phyloP scores from a whole-genome alignment of 2,329 filamentous ascomycete species.

The Paracamarosporium sp. region DNA sequence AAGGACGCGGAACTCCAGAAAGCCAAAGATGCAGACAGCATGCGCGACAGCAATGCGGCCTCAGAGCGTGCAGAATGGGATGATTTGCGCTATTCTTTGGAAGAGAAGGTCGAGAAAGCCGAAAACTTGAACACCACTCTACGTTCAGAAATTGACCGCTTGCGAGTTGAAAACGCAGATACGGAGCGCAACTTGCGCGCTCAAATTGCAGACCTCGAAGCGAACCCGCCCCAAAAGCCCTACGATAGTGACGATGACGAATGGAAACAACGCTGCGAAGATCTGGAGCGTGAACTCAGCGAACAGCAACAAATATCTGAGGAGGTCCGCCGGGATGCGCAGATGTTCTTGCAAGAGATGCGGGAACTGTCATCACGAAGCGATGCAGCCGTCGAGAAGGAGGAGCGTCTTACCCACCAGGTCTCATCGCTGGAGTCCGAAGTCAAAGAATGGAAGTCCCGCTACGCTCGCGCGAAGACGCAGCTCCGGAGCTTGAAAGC shows the following conservation, averaged over 20 bases:
- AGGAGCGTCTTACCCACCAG: conserved; percentile 77
- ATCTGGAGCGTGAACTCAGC: conserved; percentile 66
- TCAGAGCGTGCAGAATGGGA: conserved; percentile 75
- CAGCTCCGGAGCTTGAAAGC: conserved; percentile 82
- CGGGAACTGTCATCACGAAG: conserved; percentile 81
- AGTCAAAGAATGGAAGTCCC: conserved; percentile 86
- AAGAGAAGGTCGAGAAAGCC: conserved; percentile 75
- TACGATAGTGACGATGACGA: conserved; percentile 31
- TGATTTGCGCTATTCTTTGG: conserved; percentile 69
- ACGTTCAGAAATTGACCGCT: conserved; percentile 76
- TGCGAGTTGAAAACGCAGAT: conserved; percentile 71
- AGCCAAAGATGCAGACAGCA: conserved; percentile 65
- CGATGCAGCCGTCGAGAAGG: conserved; percentile 78
- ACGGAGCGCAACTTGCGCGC: conserved; percentile 68
- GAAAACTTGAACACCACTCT: conserved; percentile 80
- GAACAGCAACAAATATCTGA: conserved; percentile 85
- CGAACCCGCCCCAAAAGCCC: conserved; percentile 28
- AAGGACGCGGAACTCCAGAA: conserved; percentile 74
- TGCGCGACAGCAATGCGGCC: conserved; percentile 57
- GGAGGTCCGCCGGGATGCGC: conserved; percentile 84
- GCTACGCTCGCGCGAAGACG: conserved; percentile 87
- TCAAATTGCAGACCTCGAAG: conserved; percentile 63
- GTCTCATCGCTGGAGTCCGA: conserved; percentile 81
- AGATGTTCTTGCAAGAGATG: conserved; percentile 88
- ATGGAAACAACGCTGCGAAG: conserved; percentile 48